Percentiles rank a stretch among this genome's conserved stretches.
These are phyloP conservation scores for Colletotrichum lupini DNA, from an alignment of 2,329 filamentous ascomycete species.

Conservation along the genomic window DNA sequence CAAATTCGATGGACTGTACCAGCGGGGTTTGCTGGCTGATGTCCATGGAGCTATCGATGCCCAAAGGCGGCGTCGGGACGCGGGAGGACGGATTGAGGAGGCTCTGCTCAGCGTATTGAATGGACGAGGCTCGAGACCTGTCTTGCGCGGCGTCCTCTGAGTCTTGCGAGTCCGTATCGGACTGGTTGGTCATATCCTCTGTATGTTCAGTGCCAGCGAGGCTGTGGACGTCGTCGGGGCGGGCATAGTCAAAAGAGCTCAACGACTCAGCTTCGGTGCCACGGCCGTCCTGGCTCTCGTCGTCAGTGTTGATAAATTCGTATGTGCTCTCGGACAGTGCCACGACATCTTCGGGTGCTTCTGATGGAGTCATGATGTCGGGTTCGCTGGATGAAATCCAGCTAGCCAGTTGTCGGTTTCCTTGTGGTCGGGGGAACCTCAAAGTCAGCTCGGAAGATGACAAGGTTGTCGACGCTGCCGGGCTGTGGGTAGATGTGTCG, in stretches of 20 bases:
- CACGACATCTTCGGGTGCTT: constrained; percentile 57
- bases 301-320: constrained; percentile 66
- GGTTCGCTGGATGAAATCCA: constrained; percentile 69
- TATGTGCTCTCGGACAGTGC: constrained; percentile 67
- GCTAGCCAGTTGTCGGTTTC: constrained; percentile 66
- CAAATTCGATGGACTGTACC: constrained; percentile 56
- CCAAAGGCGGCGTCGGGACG: constrained; percentile 23
- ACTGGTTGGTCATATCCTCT: constrained; percentile 44
- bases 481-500: constrained; percentile 36
- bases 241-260: constrained; percentile 60
- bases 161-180: constrained; percentile 30
- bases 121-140: constrained; percentile 49
- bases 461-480: constrained; percentile 40
- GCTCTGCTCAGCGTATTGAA: constrained; percentile 61
- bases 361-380: constrained; percentile 63
- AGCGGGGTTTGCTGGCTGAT: constrained; percentile 35
- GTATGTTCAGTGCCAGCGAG: constrained; percentile 61
- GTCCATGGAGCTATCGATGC: constrained; percentile 36
- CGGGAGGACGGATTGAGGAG: constrained; percentile 54
- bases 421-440: constrained; percentile 67
- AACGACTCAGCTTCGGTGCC: constrained; percentile 62
- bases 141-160: constrained; percentile 38
- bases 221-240: constrained; percentile 64
- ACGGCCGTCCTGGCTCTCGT: constrained; percentile 62
- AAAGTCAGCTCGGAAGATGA: constrained; percentile 61